Conservation (phyloP, 129 eudicot species). For the Artemisia annua region DNA sequence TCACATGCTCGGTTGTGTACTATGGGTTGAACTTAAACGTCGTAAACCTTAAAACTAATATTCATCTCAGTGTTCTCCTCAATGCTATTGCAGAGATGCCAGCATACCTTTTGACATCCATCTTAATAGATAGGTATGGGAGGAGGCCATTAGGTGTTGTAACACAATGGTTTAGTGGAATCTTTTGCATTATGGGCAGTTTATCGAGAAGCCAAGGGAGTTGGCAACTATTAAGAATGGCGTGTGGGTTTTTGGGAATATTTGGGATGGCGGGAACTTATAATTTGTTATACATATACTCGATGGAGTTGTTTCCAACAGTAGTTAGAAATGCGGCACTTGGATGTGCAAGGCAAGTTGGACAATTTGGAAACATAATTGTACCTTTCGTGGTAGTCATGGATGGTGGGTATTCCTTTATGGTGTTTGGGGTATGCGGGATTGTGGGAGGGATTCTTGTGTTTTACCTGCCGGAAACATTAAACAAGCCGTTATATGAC, state of each 20-base stretch:
- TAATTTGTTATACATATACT: conserved; percentile 68
- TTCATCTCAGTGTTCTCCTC: conserved; percentile 63
- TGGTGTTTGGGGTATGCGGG: conserved; percentile 74
- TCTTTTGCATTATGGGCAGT: conserved; percentile 59
- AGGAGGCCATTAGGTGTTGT: conserved; percentile 80
- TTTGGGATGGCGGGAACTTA: conserved; percentile 91
- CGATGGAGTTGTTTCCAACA: conserved; percentile 87
- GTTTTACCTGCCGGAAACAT: conserved; percentile 66
- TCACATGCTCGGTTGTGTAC: conserved; percentile 66
- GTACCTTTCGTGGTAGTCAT: conserved; percentile 74
- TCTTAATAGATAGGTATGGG: conserved; percentile 61
- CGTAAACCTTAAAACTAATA: conserved; percentile 75
- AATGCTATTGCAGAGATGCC: conserved; percentile 83
- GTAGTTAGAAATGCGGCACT: conserved; percentile 79
- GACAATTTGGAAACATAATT: conserved; percentile 68
- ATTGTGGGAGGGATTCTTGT: conserved; percentile 70
- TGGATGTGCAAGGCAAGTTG: conserved; percentile 73
- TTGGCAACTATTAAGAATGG: conserved; percentile 55
- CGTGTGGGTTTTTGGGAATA: conserved; percentile 78
- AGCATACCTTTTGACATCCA: conserved; percentile 65
- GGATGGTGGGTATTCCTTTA: conserved; percentile 55
- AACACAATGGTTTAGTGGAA: conserved; percentile 83
- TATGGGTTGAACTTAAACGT: conserved; percentile 78
- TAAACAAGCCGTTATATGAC: conserved; percentile 70
- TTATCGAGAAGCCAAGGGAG: conserved; percentile 39